Evolutionary conservation across 2,329 filamentous ascomycete species (phyloP).

Genomic region (Mariannaea elegans): DNA sequence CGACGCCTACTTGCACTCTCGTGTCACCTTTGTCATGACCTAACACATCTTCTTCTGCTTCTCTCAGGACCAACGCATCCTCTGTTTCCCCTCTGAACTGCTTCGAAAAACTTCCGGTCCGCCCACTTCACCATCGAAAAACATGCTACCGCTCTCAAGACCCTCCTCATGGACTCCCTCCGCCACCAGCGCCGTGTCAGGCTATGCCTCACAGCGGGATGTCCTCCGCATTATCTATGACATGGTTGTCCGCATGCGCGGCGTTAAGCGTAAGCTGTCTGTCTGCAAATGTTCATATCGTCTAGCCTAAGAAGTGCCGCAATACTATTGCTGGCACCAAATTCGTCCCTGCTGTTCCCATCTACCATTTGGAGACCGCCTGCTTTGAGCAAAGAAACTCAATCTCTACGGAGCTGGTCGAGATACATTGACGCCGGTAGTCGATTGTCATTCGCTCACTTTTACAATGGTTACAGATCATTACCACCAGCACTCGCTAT

Average conservation of each 20-base stretch:
- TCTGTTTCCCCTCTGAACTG: slow-evolving; percentile 92
- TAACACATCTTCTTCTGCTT: slow-evolving; percentile 47
- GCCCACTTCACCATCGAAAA: slow-evolving; percentile 81
- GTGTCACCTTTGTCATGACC: slow-evolving; percentile 10
- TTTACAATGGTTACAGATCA: too few relatives aligned
- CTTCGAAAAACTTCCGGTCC: slow-evolving; percentile 94
- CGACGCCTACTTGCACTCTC: slow-evolving; percentile 6
- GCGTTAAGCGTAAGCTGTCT: slow-evolving; percentile 86
- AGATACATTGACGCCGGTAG: too few relatives aligned
- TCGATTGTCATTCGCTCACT: too few relatives aligned
- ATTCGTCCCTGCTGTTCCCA: slow-evolving; percentile 73
- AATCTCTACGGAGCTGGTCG: slow-evolving; percentile 40
- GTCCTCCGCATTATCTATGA: slow-evolving; percentile 83
- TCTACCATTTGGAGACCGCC: slow-evolving; percentile 65
- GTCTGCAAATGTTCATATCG: too few relatives aligned
- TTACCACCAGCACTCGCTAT: too few relatives aligned
- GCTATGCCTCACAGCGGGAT: slow-evolving; percentile 69
- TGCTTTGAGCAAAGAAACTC: slow-evolving; percentile 38
- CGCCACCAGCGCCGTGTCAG: slow-evolving; percentile 72
- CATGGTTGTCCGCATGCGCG: slow-evolving; percentile 86
- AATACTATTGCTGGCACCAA: too few relatives aligned
- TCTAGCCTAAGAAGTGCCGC: too few relatives aligned
- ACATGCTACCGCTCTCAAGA: slow-evolving; percentile 70
- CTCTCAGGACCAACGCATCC: slow-evolving; percentile 84
- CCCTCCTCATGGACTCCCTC: slow-evolving; percentile 68